A percentile compares a stretch with the other conserved stretches of the same genome.
Conservation (phyloP, 495 filamentous ascomycete species). For the Neurospora sp. region DNA sequence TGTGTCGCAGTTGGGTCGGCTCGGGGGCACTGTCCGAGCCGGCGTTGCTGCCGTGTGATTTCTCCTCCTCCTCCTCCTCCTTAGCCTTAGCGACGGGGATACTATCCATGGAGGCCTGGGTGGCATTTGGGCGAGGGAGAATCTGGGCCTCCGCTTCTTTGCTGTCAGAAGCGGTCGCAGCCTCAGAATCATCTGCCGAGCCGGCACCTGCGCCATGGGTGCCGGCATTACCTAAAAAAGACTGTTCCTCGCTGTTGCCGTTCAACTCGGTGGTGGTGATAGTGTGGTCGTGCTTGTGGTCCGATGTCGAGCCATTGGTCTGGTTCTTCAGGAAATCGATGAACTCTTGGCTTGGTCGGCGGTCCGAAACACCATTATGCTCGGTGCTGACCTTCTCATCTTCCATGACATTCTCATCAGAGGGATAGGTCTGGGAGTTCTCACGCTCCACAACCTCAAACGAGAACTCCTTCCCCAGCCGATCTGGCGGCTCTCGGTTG, state of each 20-base stretch:
- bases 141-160: slow-evolving; percentile 15
- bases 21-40: not conserved
- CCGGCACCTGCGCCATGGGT: slow-evolving; percentile 53
- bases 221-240: slow-evolving; percentile 57
- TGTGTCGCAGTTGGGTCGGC: slow-evolving; percentile 19
- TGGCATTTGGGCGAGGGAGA: slow-evolving; percentile 32
- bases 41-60: slow-evolving; percentile 1
- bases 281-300: slow-evolving; percentile 8
- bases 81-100: slow-evolving; percentile 10
- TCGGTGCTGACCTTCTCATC: not conserved
- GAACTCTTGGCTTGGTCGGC: slow-evolving; percentile 16
- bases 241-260: slow-evolving; percentile 30
- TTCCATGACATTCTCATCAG: not conserved
- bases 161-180: slow-evolving; percentile 22
- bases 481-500: not conserved
- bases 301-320: slow-evolving; percentile 20
- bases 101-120: slow-evolving; percentile 17
- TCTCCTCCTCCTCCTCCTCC: slow-evolving; percentile 11
- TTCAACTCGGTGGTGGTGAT: slow-evolving; percentile 12
- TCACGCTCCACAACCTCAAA: not conserved
- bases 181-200: slow-evolving; percentile 33
- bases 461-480: not conserved
- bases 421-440: not conserved
- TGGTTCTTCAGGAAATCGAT: slow-evolving; percentile 23
- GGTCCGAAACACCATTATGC: not conserved